A percentile compares a stretch with the other conserved stretches of the same genome.
phyloP scores from a whole-genome alignment of 208 protist species.

The Crithidia sp. region DNA sequence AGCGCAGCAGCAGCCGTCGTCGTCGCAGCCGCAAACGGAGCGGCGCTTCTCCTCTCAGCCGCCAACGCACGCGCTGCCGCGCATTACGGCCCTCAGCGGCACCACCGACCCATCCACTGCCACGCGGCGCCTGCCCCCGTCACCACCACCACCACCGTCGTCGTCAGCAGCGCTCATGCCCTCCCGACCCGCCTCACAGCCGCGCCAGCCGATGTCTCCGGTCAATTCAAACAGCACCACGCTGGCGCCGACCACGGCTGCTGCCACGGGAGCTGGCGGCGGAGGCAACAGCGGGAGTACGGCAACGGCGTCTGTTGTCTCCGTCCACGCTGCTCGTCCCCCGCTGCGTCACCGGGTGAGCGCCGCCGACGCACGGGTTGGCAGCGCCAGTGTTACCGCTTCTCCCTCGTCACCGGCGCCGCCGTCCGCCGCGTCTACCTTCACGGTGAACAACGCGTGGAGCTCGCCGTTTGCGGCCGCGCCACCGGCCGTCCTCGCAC shows the following conservation, averaged over 20 bases:
- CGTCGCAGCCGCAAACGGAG: too few relatives aligned
- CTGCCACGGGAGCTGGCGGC: not conserved
- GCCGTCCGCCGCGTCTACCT: not conserved
- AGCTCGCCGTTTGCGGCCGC: not conserved
- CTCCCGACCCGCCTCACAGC: not conserved
- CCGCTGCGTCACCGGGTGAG: too few relatives aligned
- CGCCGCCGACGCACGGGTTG: not conserved
- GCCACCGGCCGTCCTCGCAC: slow-evolving; percentile 25
- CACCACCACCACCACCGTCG: not conserved
- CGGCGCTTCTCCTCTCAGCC: not conserved
- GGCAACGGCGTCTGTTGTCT: too few relatives aligned
- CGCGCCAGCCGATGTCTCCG: not conserved
- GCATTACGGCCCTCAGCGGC: not conserved
- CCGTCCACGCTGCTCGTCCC: too few relatives aligned
- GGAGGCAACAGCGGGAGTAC: too few relatives aligned
- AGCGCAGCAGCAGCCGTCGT: not conserved
- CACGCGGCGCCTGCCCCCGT: not conserved
- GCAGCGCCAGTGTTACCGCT: not conserved
- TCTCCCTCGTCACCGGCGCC: not conserved
- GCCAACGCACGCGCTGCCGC: slow-evolving; percentile 1
- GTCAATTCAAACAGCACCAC: not conserved
- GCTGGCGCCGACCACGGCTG: not conserved
- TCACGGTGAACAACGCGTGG: slow-evolving; percentile 14
- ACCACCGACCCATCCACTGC: not conserved
- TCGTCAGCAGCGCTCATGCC: not conserved